Conservation (phyloP, 306 rosid genomes). For the Hippophae tibetana region DNA sequence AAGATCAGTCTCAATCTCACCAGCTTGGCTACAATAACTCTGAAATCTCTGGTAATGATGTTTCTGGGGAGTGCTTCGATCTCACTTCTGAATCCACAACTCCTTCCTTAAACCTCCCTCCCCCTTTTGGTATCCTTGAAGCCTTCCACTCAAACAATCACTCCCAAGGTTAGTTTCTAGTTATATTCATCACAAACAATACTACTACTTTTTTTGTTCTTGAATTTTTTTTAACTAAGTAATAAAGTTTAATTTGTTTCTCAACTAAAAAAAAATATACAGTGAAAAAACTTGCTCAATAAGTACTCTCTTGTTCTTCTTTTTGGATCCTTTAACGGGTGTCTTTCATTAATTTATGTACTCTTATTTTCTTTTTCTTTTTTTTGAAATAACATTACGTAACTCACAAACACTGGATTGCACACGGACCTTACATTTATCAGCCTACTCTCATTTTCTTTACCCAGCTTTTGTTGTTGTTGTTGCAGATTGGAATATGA, state of each 20-base stretch:
- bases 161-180: slow-evolving; percentile 29
- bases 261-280: too few species aligned
- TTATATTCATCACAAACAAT: not conserved
- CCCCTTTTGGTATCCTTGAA: slow-evolving; percentile 50
- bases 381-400: too few species aligned
- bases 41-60: slow-evolving; percentile 43
- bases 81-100: slow-evolving; percentile 34
- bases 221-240: not conserved
- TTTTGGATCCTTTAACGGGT: too few species aligned
- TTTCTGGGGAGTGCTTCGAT: slow-evolving; percentile 45
- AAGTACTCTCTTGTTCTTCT: too few species aligned
- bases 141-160: slow-evolving; percentile 36
- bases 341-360: too few species aligned
- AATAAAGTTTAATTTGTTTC: too few species aligned
- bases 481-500: slow-evolving; percentile 60
- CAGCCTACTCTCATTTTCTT: not conserved
- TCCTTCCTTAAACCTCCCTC: slow-evolving; percentile 49
- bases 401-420: too few species aligned
- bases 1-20: slow-evolving; percentile 24
- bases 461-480: not conserved
- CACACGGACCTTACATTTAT: not conserved
- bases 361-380: too few species aligned
- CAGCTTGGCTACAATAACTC: slow-evolving; percentile 42
- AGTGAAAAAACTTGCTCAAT: too few species aligned
- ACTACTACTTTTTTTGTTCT: not conserved